phyloP scores from a whole-genome alignment of 1,284 basidiomycete species.

The Microstroma glucosiphilum region DNA sequence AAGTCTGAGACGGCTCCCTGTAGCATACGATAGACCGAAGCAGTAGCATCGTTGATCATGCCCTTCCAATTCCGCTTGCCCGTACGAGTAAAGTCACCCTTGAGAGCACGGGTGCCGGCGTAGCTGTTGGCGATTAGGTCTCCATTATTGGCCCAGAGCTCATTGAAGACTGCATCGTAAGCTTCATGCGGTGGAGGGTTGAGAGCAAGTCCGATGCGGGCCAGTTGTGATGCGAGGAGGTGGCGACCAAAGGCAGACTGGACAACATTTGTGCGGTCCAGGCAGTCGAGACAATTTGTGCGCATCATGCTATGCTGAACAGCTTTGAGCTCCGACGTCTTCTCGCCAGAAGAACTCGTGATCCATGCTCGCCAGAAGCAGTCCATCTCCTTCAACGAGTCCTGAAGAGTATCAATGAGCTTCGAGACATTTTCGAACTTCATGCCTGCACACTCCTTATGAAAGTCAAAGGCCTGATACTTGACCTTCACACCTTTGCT shows the following conservation, averaged over 20 bases:
- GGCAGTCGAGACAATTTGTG: constrained; percentile 85
- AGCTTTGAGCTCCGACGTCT: constrained; percentile 53
- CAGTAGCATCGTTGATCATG: constrained; percentile 54
- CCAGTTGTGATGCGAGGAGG: constrained; percentile 65
- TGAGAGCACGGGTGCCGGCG: constrained; percentile 66
- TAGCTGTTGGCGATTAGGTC: constrained; percentile 42
- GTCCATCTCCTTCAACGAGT: constrained; percentile 62
- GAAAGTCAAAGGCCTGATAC: constrained; percentile 72
- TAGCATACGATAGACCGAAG: constrained; percentile 35
- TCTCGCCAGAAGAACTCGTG: background rate
- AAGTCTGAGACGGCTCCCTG: constrained; percentile 71
- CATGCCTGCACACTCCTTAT: constrained; percentile 82
- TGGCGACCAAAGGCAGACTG: constrained; percentile 76
- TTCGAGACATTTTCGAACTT: constrained; percentile 85
- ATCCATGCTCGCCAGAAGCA: constrained; percentile 12
- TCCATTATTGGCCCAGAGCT: constrained; percentile 90
- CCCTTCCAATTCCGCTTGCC: constrained; percentile 87
- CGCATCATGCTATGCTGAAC: constrained; percentile 78
- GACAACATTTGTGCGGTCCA: constrained; percentile 75
- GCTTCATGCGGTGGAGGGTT: background rate
- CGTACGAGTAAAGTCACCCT: constrained; percentile 88
- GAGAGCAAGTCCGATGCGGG: constrained; percentile 14
- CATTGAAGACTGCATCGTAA: constrained; percentile 56
- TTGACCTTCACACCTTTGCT: constrained; percentile 47
- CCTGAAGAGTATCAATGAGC: constrained; percentile 64